Percentiles rank a stretch among this genome's conserved stretches.
Conservation (phyloP, 352 stramenopile genomes). For the Globisporangium irregulare region DNA sequence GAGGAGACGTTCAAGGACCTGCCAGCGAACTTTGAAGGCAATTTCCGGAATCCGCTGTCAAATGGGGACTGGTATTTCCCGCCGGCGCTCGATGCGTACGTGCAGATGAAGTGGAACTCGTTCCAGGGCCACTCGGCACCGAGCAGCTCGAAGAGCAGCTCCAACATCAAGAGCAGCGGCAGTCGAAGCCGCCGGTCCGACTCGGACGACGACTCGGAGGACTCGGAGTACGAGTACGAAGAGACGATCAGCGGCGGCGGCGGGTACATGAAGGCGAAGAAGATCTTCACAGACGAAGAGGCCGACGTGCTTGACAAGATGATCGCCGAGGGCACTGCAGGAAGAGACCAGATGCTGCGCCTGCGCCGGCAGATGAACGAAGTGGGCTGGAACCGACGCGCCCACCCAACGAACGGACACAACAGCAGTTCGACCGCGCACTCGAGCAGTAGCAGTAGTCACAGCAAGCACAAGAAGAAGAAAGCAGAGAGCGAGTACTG, state of each 20-base stretch:
- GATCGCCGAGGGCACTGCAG: slow-evolving; percentile 72
- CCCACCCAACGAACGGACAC: slow-evolving; percentile 20
- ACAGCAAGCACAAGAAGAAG: slow-evolving; percentile 29
- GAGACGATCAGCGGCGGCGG: slow-evolving; percentile 26
- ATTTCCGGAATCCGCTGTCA: slow-evolving; percentile 38
- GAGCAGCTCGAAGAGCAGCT: slow-evolving; percentile 14
- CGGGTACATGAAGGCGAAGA: slow-evolving; percentile 58
- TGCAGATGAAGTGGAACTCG: slow-evolving; percentile 79
- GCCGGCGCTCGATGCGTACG: slow-evolving; percentile 59
- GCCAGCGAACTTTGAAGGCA: slow-evolving; percentile 42
- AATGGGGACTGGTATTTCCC: slow-evolving; percentile 59
- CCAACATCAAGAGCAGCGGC: neutral
- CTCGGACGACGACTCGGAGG: slow-evolving; percentile 38
- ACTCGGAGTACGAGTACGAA: slow-evolving; percentile 38
- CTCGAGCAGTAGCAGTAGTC: slow-evolving; percentile 20
- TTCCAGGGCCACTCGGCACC: slow-evolving; percentile 40
- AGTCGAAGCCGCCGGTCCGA: slow-evolving; percentile 9
- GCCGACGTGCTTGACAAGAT: slow-evolving; percentile 76
- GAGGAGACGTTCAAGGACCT: slow-evolving; percentile 64
- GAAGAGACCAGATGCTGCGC: slow-evolving; percentile 63
- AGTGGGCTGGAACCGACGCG: slow-evolving; percentile 52
- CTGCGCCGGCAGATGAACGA: slow-evolving; percentile 65
- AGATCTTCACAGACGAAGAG: slow-evolving; percentile 63
- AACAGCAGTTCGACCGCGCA: neutral
- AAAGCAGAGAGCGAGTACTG: slow-evolving; percentile 25